A percentile compares a stretch with the other conserved stretches of the same genome.
Conservation (phyloP, 768 basidiomycete species). For the Russula vinacea region DNA sequence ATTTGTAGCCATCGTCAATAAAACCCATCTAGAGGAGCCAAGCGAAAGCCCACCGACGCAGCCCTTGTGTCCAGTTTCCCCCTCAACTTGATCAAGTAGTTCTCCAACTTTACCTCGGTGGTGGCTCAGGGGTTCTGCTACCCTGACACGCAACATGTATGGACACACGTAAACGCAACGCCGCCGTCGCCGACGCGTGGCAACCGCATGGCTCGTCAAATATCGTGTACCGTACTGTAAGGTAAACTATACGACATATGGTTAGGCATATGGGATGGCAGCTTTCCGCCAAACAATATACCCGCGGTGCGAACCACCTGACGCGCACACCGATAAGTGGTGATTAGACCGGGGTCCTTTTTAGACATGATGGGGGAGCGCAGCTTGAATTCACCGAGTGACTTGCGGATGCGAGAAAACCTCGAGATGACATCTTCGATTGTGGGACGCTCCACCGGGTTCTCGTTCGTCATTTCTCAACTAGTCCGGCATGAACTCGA, state of each 20-base stretch:
- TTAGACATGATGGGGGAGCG: constrained; percentile 35
- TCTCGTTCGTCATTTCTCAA: constrained; percentile 38
- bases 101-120: background rate
- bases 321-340: constrained; percentile 5
- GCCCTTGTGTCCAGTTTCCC: no score
- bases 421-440: constrained; percentile 36
- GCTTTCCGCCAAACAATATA: constrained; percentile 6
- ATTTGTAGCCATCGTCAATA: no score
- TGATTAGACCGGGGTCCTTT: background rate
- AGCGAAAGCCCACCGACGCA: no score
- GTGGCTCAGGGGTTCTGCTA: background rate
- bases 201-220: background rate
- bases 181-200: background rate
- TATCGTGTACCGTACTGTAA: background rate
- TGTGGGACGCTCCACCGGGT: constrained; percentile 36
- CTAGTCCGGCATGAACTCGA: constrained; percentile 38
- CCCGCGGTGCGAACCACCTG: constrained; percentile 6
- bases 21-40: no score
- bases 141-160: no score
- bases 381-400: constrained; percentile 32
- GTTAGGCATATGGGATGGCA: constrained; percentile 7
- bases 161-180: background rate
- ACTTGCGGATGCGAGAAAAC: constrained; percentile 32
- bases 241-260: background rate
- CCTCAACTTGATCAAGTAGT: background rate